Evolutionary conservation across 495 filamentous ascomycete species (phyloP).

Genomic region (Tirmania nivea): DNA sequence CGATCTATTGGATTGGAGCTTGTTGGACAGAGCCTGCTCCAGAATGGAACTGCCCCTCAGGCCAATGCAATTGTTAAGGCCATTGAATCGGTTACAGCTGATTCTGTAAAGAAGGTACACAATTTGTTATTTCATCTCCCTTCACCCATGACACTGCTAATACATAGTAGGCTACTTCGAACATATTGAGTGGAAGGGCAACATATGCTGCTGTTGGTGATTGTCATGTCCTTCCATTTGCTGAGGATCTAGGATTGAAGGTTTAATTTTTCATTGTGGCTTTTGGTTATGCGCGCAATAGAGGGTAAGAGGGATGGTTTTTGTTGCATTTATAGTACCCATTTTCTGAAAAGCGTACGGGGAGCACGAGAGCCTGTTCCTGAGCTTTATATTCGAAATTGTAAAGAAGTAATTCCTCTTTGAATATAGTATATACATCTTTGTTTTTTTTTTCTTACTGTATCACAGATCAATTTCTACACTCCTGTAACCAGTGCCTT

Average conservation of each 20-base stretch:
- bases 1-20: slow-evolving; percentile 20
- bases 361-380: too few species aligned
- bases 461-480: too few species aligned
- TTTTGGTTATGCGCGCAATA: background rate
- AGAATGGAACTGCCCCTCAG: slow-evolving; percentile 65
- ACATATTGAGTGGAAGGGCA: slow-evolving; percentile 69
- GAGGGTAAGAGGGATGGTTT: background rate
- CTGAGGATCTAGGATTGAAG: slow-evolving; percentile 79
- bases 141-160: slow-evolving; percentile 9
- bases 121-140: background rate
- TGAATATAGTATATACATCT: too few species aligned
- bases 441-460: too few species aligned
- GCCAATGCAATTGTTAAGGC: slow-evolving; percentile 59
- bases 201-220: slow-evolving; percentile 76
- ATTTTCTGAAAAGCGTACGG: background rate
- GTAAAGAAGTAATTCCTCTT: too few species aligned
- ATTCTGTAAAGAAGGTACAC: slow-evolving; percentile 73
- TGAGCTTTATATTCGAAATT: too few species aligned
- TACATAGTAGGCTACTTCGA: slow-evolving; percentile 47
- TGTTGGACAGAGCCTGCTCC: slow-evolving; percentile 38
- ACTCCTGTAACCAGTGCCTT: too few species aligned
- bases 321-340: background rate
- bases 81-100: slow-evolving; percentile 57
- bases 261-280: slow-evolving; percentile 34
- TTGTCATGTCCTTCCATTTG: slow-evolving; percentile 68